Percentiles rank a stretch among this genome's conserved stretches.
Evolutionary conservation across 164 flowering plant species (phyloP).

Genomic region (Warburgia ugandensis): DNA sequence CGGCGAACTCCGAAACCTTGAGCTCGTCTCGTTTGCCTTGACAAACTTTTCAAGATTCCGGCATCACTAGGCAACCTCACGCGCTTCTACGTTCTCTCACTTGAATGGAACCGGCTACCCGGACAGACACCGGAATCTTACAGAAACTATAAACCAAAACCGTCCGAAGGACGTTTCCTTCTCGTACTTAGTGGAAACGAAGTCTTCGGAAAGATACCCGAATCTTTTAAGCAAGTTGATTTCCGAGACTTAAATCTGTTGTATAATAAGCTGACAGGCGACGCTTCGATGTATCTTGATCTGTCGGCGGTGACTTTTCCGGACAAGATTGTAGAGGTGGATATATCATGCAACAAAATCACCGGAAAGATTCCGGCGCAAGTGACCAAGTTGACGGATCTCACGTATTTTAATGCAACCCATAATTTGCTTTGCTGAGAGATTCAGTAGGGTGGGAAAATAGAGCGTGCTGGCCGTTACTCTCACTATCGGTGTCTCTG

Average conservation of each 20-base stretch:
- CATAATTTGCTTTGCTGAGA: no score
- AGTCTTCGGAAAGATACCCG: conserved; percentile 52
- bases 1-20: conserved; percentile 9
- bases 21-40: conserved; percentile 21
- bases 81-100: conserved; percentile 28
- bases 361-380: no score
- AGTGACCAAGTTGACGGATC: no score
- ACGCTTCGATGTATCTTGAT: conserved; percentile 38
- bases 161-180: no score
- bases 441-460: no score
- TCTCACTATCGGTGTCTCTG: no score
- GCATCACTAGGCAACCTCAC: conserved; percentile 28
- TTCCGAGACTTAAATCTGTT: conserved; percentile 35
- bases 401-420: no score
- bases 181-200: conserved; percentile 54
- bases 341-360: no score
- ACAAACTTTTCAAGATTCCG: conserved; percentile 52
- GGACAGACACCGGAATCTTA: conserved; percentile 45
- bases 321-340: no score
- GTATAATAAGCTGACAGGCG: conserved; percentile 34
- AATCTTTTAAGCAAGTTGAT: conserved; percentile 27
- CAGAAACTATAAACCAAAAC: conserved; percentile 4
- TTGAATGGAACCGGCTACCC: conserved; percentile 56
- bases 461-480: no score
- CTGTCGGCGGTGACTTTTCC: no score